Base-by-base conservation (phyloP, 2,329 filamentous ascomycete species). In the Nothopassalora personata region DNA sequence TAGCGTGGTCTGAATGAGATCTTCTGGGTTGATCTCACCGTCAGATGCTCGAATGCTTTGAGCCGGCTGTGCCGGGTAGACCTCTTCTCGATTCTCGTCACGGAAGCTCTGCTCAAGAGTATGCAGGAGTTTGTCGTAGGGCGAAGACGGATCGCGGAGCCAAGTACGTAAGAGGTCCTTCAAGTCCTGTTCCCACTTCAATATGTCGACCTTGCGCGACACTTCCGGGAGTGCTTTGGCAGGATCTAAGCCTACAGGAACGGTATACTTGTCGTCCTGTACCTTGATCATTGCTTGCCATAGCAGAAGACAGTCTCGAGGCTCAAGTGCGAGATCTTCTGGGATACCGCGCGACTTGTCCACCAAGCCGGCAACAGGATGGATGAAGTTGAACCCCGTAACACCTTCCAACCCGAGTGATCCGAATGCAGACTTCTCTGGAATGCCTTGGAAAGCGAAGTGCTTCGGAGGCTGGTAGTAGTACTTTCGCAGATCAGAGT, bases 401-500 rank as follows among this genome's bases (percentile, higher is more conserved):
- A 76, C 72, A 34, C 75, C 74, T 54, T 82, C 79, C 15, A 85
- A 70, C 49, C 78, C 81, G 31, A 81, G 72, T 33, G 67, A 71
- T 9, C 68, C 73, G 45, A 78, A 77, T 8, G 73, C 66, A 68
- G 59, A 67, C 27, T 75, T 70, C 4, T 74, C 71, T 23, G 75
- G 75, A 0, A 89, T 71, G 0, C 82, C 83, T 10, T 78, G 67
- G 65, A 88, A 88, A 0, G 69, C 58, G 53, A 80, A 80, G 1
- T 66, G 58, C 43, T 73, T 68, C 0, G 79, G 80, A 2, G 85
- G 80, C 0, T 77, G 71, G 70, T 89, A 91, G 36, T 85, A 72
- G 65, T 89, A 91, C 67, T 91, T 91, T n/a, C 88, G 80, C 1
- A 93, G 75, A 69, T 93, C 89, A 0, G 87, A 91, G 72, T 91